phyloP scores from a whole-genome alignment of 805 yeast species.

The Wickerhamomyces bovis region DNA sequence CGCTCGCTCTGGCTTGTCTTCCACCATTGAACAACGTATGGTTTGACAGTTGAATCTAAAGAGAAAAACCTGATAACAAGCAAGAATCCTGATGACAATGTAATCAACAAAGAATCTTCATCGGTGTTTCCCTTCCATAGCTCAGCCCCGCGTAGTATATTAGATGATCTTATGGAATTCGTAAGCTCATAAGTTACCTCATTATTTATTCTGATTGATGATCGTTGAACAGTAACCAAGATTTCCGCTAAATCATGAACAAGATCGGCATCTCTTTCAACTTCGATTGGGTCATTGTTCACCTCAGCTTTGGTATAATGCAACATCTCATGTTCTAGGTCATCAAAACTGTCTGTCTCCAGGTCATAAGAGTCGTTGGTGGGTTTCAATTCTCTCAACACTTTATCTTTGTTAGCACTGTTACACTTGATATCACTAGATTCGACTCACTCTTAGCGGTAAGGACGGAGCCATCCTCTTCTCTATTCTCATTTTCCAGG shows the following conservation, averaged over 20 bases:
- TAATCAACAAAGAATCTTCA: constrained; percentile 34
- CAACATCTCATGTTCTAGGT: constrained; percentile 16
- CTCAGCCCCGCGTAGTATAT: constrained; percentile 12
- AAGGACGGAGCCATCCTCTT: constrained; percentile 12
- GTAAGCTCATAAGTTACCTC: constrained; percentile 10
- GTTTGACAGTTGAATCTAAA: constrained; percentile 17
- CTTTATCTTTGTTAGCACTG: constrained; percentile 22
- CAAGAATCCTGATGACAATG: constrained; percentile 34
- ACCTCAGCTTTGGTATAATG: constrained; percentile 8
- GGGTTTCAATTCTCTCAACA: constrained; percentile 19
- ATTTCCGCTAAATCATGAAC: constrained; percentile 12
- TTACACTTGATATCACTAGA: no score
- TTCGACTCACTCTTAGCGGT: constrained; percentile 18
- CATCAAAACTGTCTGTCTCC: constrained; percentile 18
- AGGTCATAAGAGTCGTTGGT: constrained; percentile 18
- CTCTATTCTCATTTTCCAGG: constrained; percentile 5
- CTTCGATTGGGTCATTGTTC: constrained; percentile 1
- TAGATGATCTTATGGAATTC: constrained; percentile 12
- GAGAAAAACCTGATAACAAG: constrained; percentile 33
- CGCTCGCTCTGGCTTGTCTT: constrained; percentile 14
- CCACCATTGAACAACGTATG: constrained; percentile 50
- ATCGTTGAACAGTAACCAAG: constrained; percentile 10
- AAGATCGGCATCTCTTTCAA: constrained; percentile 1
- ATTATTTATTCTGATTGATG: constrained; percentile 14
- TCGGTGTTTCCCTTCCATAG: constrained; percentile 7